Base-by-base conservation (phyloP, 805 yeast species). In the Pichia membranifaciens region DNA sequence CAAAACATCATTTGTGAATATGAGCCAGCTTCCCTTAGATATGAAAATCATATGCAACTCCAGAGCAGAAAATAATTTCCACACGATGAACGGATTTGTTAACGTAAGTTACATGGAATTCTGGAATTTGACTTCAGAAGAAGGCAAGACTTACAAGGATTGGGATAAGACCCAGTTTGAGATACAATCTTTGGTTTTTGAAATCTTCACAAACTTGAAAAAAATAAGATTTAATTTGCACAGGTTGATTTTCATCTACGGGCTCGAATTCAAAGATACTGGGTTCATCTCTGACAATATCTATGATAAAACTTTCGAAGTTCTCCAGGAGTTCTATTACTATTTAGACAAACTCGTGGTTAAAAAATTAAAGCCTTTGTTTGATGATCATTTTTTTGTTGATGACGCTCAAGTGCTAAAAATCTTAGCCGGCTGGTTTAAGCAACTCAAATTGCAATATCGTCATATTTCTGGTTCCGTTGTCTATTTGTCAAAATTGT, bases 131-230 rank as follows among this genome's bases (percentile, higher is more conserved):
- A 51, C 58, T 1, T 13, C 44, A 1, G 61, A 59, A 7, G 67
- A 64, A 38, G 54, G 54, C 1, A 23, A 25, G 25, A 38, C 36
- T 2, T 48, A 59, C 12, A 54, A 39, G 21, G 44, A 49, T 1
- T 64, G 68, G 68, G 54, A 59, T 28, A 39, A 54, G 12, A 38
- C 48, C 7, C 63, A 60, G 45, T 62, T 58, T 38, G 58, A 60
- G 25, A 54, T 58, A 29, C 67, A 64, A 50, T 61, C 57, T 32
- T 50, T 57, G 15, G 45, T 64, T n/a, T 63, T 63, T 50, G 68
- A 64, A 43, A 48, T 58, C 6, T 64, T 55, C 29, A 43, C 52
- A 8, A 47, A 60, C 23, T 47, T 64, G 22, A 56, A 56, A 23
- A 58, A 57, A 47, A 54, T 60, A 28, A 42, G 63, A 25, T 48